These are phyloP conservation scores for Magnusiomyces magnusii DNA, from an alignment of 1,139 yeast genomes.

Conservation along the genomic window DNA sequence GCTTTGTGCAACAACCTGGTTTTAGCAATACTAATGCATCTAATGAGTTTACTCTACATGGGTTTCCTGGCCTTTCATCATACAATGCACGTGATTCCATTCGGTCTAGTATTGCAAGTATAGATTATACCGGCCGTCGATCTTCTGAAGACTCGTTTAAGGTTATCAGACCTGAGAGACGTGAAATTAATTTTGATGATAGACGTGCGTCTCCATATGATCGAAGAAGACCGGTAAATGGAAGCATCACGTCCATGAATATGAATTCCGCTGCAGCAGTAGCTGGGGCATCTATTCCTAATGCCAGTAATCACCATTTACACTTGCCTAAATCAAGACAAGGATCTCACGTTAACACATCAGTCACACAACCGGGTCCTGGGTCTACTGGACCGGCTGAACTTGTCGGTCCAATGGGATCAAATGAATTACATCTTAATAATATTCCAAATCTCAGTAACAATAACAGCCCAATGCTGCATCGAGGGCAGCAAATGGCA, in stretches of 20 bases:
- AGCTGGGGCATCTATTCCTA: background rate
- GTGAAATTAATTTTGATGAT: conserved; percentile 77
- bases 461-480: background rate
- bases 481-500: conserved; percentile 2
- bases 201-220: conserved; percentile 69
- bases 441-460: background rate
- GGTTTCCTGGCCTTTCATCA: background rate
- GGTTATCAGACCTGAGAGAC: conserved; percentile 55
- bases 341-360: background rate
- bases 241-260: background rate
- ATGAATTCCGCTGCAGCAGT: background rate
- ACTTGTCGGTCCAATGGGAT: background rate
- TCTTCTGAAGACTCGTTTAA: conserved; percentile 44
- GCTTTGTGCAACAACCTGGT: background rate
- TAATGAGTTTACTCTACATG: background rate
- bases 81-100: background rate
- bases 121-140: conserved; percentile 9
- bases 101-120: conserved; percentile 11
- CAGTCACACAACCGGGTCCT: background rate
- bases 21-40: background rate
- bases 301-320: background rate
- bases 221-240: conserved; percentile 13
- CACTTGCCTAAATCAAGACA: background rate
- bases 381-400: background rate
- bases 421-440: background rate